Conservation (phyloP, 1,284 basidiomycete species). For the Ceratobasidium sp. region DNA sequence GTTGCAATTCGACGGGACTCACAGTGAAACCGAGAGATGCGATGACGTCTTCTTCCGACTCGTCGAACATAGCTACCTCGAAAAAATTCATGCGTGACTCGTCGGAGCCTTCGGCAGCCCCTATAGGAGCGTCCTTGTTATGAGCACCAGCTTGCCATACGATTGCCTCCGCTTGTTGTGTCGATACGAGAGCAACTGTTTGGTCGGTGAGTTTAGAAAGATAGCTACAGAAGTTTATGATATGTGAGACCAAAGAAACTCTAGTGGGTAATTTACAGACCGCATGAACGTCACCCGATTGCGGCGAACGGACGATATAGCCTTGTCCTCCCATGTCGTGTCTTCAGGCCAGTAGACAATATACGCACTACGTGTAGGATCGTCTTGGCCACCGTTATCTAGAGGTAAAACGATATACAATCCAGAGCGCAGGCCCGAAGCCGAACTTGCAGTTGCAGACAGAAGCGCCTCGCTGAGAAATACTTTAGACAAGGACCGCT, state of each 20-base stretch:
- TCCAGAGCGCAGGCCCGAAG: conserved; percentile 63
- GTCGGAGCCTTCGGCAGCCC: conserved; percentile 6
- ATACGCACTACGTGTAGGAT: conserved; percentile 8
- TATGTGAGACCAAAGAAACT: neutral
- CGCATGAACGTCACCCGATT: conserved; percentile 51
- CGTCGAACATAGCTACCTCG: conserved; percentile 14
- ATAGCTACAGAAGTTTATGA: conserved; percentile 35
- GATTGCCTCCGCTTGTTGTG: conserved; percentile 45
- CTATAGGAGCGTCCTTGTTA: neutral
- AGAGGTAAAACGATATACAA: conserved; percentile 61
- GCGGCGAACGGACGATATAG: conserved; percentile 46
- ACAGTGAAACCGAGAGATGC: conserved; percentile 28
- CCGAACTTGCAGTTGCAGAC: conserved; percentile 47
- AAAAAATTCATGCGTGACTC: conserved; percentile 39
- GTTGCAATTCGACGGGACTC: too few species aligned
- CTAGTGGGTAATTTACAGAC: too few species aligned
- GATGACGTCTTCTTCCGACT: conserved; percentile 37
- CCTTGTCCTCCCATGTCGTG: conserved; percentile 50
- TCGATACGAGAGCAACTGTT: conserved; percentile 43
- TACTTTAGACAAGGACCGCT: too few species aligned
- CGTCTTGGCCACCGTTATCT: neutral
- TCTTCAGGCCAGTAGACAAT: conserved; percentile 51
- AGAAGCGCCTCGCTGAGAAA: conserved; percentile 51
- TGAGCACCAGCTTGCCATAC: conserved; percentile 40
- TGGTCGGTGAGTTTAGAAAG: conserved; percentile 49